Evolutionary conservation across 768 basidiomycete species (phyloP).

Genomic region (Xerocomellus intermedius): DNA sequence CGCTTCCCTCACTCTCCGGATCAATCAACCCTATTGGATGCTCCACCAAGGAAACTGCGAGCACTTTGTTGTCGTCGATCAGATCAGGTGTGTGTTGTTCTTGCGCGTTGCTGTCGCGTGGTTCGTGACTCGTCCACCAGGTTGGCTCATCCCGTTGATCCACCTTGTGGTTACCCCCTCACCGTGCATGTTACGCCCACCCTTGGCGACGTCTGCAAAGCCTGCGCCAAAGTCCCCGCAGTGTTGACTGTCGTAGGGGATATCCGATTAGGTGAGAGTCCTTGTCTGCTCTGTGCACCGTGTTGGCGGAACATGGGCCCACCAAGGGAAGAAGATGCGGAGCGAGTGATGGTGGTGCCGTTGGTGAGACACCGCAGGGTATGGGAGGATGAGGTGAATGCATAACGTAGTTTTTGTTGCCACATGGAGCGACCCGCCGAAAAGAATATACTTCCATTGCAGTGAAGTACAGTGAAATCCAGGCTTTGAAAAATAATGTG

Average conservation of each 20-base stretch:
- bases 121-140: slow-evolving; percentile 36
- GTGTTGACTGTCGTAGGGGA: slow-evolving; percentile 67
- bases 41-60: slow-evolving; percentile 81
- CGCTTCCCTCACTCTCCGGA: slow-evolving; percentile 53
- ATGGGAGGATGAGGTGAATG: slow-evolving; percentile 15
- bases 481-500: neutral
- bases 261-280: slow-evolving; percentile 73
- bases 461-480: slow-evolving; percentile 6
- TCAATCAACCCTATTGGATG: slow-evolving; percentile 80
- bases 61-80: slow-evolving; percentile 71
- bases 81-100: slow-evolving; percentile 54
- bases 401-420: neutral
- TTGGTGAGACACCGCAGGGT: slow-evolving; percentile 43
- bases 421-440: too few species aligned
- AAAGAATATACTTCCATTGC: neutral
- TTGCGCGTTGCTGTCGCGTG: neutral
- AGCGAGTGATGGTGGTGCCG: slow-evolving; percentile 48
- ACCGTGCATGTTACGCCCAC: slow-evolving; percentile 64
- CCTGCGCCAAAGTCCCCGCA: slow-evolving; percentile 70
- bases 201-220: slow-evolving; percentile 61
- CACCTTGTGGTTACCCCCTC: slow-evolving; percentile 59
- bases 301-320: slow-evolving; percentile 75
- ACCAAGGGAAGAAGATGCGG: slow-evolving; percentile 39
- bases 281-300: slow-evolving; percentile 66
- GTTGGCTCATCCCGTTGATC: slow-evolving; percentile 57